Conservation (phyloP, 345 rosid species). For the Pseudoturritis turrita region DNA sequence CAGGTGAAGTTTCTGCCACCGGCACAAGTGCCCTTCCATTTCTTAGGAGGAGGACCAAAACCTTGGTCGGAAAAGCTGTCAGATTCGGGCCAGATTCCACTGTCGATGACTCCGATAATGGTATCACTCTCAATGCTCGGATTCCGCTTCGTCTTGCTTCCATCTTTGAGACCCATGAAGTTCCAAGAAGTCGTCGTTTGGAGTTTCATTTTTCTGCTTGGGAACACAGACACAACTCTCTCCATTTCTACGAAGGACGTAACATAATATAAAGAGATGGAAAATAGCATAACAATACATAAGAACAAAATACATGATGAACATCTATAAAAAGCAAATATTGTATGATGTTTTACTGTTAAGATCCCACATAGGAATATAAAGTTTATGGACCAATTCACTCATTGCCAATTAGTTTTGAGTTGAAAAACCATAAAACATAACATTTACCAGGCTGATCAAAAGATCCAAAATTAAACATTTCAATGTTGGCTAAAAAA, state of each 20-base stretch:
- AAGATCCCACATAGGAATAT: too few species aligned
- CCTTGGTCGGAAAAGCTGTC: slow-evolving; percentile 12
- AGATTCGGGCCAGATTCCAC: slow-evolving; percentile 5
- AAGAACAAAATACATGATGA: too few species aligned
- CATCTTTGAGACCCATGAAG: slow-evolving; percentile 13
- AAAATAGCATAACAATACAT: neutral
- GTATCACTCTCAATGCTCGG: slow-evolving; percentile 9
- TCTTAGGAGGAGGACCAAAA: slow-evolving; percentile 4
- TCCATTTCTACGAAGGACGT: neutral
- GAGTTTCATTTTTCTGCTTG: neutral
- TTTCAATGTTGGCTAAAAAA: too few species aligned
- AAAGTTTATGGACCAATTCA: too few species aligned
- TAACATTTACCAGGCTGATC: too few species aligned
- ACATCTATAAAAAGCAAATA: too few species aligned
- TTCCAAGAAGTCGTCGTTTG: slow-evolving; percentile 11
- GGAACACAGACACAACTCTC: slow-evolving; percentile 15
- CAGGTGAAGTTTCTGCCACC: slow-evolving; percentile 15
- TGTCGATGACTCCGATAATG: slow-evolving; percentile 13
- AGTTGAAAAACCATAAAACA: too few species aligned
- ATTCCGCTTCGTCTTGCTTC: neutral
- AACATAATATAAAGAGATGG: neutral
- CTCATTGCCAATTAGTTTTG: too few species aligned
- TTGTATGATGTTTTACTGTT: too few species aligned
- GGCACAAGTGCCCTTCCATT: slow-evolving; percentile 12
- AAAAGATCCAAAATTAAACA: too few species aligned